Base-by-base conservation (phyloP, 371 early-diverging fungal species). In the Capillidium rhysosporum region DNA sequence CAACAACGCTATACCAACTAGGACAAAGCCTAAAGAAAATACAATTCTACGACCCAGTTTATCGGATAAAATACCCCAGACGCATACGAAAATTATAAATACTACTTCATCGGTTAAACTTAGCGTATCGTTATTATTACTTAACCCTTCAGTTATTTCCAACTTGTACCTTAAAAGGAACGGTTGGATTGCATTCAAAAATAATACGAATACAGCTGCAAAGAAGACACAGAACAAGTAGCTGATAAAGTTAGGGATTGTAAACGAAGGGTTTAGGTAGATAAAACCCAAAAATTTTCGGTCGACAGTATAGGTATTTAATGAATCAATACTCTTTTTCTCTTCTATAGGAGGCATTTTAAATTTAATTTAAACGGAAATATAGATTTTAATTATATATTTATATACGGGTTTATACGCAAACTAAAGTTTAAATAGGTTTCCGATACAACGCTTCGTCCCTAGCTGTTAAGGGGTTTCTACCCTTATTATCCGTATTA, bases 101-200 rank as follows among this genome's bases (percentile, higher is more conserved):
- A 72, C 38, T 34, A 84, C 62, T 64, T 86, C 77, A 47, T 80
- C 79, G 55, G 73, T 77, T 5, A 81, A 71, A 0, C 73, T 60
- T 10, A 77, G 46, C 5, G 59, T 59, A 7, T 69, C 72, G 10
- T 64, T 63, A 28, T 65, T 39, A 14, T 46, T 56, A 31, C 59
- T 49, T 5, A 47, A 9, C 1, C 26, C 45, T 1, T 40, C 47
- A 8, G 8, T 38, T 40, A 57, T 57, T 2, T 51, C 43, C n/a
- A 62, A 40, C 21, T 63, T 46, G 40, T 57, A 46, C 28, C 53
- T 65, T 49, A 63, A 53, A 52, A 65, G 52, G 46, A 60, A 61
- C 21, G 62, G 43, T 55, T 66, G 65, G 40, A 56, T 61, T 28
- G 60, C 67, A 64, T 65, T 65, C 64, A 66, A 65, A 61, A 57